A percentile compares a stretch with the other conserved stretches of the same genome.
These are phyloP conservation scores for Fusarium penzigii DNA, from an alignment of 2,329 filamentous ascomycete species.

Conservation along the genomic window DNA sequence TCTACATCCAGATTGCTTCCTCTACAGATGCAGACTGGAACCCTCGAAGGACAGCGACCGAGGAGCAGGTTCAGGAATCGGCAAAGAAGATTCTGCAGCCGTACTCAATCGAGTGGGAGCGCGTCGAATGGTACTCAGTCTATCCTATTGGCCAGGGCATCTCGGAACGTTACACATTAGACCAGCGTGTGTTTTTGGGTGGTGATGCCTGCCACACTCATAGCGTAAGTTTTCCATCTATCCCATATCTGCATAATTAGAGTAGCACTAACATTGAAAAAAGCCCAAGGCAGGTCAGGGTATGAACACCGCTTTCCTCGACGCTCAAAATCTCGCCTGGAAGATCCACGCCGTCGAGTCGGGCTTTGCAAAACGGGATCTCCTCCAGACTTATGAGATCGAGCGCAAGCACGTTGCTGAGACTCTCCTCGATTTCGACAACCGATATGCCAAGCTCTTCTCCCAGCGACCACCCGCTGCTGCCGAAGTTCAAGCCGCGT, in stretches of 20 bases:
- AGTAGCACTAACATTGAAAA: constrained; percentile 33
- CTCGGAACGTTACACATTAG: constrained; percentile 65
- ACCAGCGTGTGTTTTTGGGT: constrained; percentile 71
- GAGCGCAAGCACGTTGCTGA: constrained; percentile 86
- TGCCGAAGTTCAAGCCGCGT: constrained; percentile 70
- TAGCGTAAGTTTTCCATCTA: constrained; percentile 52
- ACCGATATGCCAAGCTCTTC: constrained; percentile 87
- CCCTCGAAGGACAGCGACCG: constrained; percentile 63
- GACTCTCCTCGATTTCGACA: constrained; percentile 81
- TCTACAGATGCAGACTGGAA: constrained; percentile 63
- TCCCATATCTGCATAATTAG: constrained; percentile 20
- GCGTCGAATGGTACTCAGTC: constrained; percentile 73
- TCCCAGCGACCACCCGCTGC: constrained; percentile 74
- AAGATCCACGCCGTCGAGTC: constrained; percentile 90
- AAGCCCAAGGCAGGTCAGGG: constrained; percentile 76
- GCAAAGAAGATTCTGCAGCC: constrained; percentile 67
- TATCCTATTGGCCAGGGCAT: constrained; percentile 78
- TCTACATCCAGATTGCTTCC: constrained; percentile 68
- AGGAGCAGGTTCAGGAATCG: constrained; percentile 62
- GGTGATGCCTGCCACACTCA: constrained; percentile 82
- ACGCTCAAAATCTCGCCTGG: constrained; percentile 90
- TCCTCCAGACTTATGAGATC: constrained; percentile 82
- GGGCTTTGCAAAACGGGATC: constrained; percentile 73
- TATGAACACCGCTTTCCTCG: constrained; percentile 79
- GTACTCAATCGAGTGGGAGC: constrained; percentile 67